phyloP scores from a whole-genome alignment of 1,139 yeast genomes.

The Sporopachydermia cereana region DNA sequence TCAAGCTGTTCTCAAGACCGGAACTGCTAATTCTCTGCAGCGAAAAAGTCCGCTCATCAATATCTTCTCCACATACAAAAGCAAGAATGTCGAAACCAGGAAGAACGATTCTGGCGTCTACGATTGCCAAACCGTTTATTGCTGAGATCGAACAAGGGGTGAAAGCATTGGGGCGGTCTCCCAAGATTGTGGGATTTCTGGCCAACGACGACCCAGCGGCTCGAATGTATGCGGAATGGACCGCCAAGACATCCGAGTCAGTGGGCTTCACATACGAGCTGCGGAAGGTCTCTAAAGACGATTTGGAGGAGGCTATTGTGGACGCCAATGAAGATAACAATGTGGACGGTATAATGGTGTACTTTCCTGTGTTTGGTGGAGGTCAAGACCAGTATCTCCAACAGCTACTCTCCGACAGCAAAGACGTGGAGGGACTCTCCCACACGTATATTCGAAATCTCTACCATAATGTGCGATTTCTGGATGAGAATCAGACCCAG shows the following conservation, averaged over 20 bases:
- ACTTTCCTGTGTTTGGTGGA: slow-evolving; percentile 94
- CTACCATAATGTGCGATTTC: slow-evolving; percentile 80
- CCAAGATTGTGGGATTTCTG: slow-evolving; percentile 77
- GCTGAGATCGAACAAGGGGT: slow-evolving; percentile 61
- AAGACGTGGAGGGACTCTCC: slow-evolving; percentile 93
- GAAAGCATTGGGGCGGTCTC: slow-evolving; percentile 36
- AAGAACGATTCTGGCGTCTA: slow-evolving; percentile 80
- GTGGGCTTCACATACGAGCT: slow-evolving; percentile 80
- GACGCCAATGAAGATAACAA: slow-evolving; percentile 66
- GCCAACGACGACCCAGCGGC: slow-evolving; percentile 96
- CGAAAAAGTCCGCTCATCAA: too few species aligned
- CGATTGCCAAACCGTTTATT: slow-evolving; percentile 71
- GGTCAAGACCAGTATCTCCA: slow-evolving; percentile 92
- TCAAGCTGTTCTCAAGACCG: too few species aligned
- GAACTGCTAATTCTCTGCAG: too few species aligned
- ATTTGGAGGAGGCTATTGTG: slow-evolving; percentile 70
- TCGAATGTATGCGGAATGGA: slow-evolving; percentile 90
- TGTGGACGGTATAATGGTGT: slow-evolving; percentile 94
- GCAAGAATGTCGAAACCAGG: slow-evolving; percentile 20
- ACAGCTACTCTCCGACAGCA: slow-evolving; percentile 55
- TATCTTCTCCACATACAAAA: too few species aligned
- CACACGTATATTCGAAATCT: slow-evolving; percentile 85
- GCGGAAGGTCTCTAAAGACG: slow-evolving; percentile 63
- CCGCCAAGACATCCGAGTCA: slow-evolving; percentile 78
- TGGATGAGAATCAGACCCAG: slow-evolving; percentile 54